Conservation (phyloP, 225 moss, liverwort and hornwort species). For the Polytrichum formosum region DNA sequence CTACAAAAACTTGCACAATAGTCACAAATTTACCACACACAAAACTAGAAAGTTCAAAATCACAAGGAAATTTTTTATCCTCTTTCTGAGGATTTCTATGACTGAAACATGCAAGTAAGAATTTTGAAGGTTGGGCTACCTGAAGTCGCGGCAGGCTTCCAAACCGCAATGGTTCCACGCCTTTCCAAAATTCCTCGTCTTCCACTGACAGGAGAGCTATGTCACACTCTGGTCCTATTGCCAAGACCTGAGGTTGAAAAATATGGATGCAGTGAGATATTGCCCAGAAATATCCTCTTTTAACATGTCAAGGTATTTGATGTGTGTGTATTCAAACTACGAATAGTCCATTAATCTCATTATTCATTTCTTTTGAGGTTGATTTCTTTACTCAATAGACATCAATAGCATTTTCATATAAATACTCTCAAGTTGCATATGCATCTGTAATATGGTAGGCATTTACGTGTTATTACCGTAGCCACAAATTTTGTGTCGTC, state of each 20-base stretch:
- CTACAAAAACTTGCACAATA: conserved; percentile 32
- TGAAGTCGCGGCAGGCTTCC: conserved; percentile 95
- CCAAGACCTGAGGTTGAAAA: conserved; percentile 68
- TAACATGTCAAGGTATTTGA: too few species aligned
- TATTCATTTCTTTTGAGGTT: too few species aligned
- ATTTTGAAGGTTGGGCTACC: conserved; percentile 29
- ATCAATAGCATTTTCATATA: background rate
- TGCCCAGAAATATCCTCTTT: too few species aligned
- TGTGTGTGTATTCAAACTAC: too few species aligned
- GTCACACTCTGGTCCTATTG: conserved; percentile 97
- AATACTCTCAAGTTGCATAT: background rate
- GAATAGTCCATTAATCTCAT: too few species aligned
- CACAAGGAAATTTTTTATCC: too few species aligned
- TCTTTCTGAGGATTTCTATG: too few species aligned
- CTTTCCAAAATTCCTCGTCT: conserved; percentile 87
- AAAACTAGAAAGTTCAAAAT: background rate
- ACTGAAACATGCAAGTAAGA: too few species aligned
- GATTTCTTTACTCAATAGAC: too few species aligned
- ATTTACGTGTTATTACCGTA: conserved; percentile 42
- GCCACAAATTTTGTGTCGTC: conserved; percentile 97
- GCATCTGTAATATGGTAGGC: conserved; percentile 1
- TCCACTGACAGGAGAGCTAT: conserved; percentile 90
- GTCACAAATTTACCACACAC: background rate
- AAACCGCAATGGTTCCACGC: conserved; percentile 85
- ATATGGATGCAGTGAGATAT: too few species aligned